phyloP scores from a whole-genome alignment of 2,329 filamentous ascomycete species.

The Arthroderma sp. region DNA sequence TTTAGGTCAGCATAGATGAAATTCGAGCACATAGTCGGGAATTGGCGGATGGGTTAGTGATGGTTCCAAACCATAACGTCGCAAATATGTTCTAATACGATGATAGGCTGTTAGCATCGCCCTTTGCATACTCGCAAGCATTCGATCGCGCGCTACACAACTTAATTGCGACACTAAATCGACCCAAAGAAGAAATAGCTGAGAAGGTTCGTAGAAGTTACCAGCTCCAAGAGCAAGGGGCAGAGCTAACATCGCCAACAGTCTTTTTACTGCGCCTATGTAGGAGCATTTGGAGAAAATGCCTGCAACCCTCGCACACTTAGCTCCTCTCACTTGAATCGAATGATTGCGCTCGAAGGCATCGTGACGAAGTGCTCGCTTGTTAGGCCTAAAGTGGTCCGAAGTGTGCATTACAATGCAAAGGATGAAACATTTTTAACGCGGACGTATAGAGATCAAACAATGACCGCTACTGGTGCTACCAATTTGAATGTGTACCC shows the following conservation, averaged over 20 bases:
- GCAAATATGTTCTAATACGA: conserved; percentile 9
- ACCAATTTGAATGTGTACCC: conserved; percentile 88
- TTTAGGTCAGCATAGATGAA: conserved; percentile 68
- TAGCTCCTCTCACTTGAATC: conserved; percentile 77
- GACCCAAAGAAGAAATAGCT: conserved; percentile 52
- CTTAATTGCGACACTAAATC: conserved; percentile 62
- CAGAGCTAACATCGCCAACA: too few relatives aligned
- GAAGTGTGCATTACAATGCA: conserved; percentile 95
- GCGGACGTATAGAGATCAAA: conserved; percentile 88
- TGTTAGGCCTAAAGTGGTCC: conserved; percentile 92
- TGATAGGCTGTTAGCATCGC: conserved; percentile 55
- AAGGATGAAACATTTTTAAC: conserved; percentile 73
- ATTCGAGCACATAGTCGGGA: conserved; percentile 76
- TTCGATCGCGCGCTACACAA: conserved; percentile 87
- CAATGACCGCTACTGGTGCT: conserved; percentile 78
- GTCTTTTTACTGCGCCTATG: conserved; percentile 86
- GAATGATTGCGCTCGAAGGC: conserved; percentile 93
- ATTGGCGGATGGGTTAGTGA: conserved; percentile 52
- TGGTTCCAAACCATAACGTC: background rate
- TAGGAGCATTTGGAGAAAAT: conserved; percentile 89
- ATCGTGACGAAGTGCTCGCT: conserved; percentile 95
- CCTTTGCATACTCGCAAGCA: conserved; percentile 76
- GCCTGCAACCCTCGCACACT: conserved; percentile 89
- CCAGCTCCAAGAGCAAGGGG: too few relatives aligned
- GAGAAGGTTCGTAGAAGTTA: conserved; percentile 45